Conservation (phyloP, 306 rosid species). For the Biancaea sappan region DNA sequence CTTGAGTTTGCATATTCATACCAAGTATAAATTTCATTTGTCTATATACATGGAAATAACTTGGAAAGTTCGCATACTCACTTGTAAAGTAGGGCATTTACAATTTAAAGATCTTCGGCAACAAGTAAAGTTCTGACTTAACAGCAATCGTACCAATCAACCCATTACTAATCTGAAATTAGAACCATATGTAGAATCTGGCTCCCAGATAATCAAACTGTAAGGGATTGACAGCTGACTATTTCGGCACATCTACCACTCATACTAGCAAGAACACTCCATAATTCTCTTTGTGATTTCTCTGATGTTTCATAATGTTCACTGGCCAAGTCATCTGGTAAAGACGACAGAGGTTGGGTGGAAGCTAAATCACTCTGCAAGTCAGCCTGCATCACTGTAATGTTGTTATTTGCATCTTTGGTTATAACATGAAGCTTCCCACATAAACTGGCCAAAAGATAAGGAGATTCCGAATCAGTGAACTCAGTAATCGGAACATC, state of each 20-base stretch:
- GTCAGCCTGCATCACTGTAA: slow-evolving; percentile 47
- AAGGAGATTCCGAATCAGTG: slow-evolving; percentile 48
- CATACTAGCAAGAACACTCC: slow-evolving; percentile 45
- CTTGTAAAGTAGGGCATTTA: background rate
- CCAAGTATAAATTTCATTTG: background rate
- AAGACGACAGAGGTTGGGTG: slow-evolving; percentile 16
- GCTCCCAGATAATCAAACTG: slow-evolving; percentile 29
- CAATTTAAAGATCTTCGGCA: background rate
- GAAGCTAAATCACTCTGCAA: slow-evolving; percentile 36
- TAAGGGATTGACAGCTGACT: slow-evolving; percentile 51
- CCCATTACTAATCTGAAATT: background rate
- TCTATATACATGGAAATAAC: background rate
- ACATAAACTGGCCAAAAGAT: slow-evolving; percentile 50
- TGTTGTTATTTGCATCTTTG: slow-evolving; percentile 48
- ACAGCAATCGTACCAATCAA: background rate
- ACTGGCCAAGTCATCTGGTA: slow-evolving; percentile 23
- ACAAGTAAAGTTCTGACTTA: background rate
- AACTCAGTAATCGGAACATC: slow-evolving; percentile 48
- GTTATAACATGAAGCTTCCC: slow-evolving; percentile 53
- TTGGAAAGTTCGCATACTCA: background rate
- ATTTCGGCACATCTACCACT: slow-evolving; percentile 43
- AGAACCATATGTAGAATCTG: background rate
- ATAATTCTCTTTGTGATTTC: slow-evolving; percentile 35
- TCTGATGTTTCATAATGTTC: slow-evolving; percentile 31
- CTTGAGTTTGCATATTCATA: background rate